Conservation (phyloP, 2,329 filamentous ascomycete genomes). For the Calonectria pseudoreteaudii region DNA sequence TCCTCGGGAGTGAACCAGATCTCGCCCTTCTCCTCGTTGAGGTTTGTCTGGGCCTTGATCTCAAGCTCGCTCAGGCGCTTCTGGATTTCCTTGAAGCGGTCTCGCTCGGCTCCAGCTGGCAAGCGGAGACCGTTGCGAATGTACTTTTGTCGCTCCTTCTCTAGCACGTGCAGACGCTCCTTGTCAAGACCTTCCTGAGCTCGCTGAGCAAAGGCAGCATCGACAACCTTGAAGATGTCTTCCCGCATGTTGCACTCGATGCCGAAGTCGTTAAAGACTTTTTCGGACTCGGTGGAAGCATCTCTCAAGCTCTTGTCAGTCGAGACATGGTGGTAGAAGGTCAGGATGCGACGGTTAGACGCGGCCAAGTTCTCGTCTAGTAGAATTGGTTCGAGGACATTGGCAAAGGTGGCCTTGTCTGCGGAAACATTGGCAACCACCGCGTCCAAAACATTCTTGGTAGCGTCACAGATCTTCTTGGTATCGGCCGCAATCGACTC, state of each 20-base stretch:
- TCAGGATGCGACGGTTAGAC: slow-evolving; percentile 73
- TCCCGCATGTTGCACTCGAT: slow-evolving; percentile 87
- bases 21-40: slow-evolving; percentile 86
- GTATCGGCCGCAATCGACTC: slow-evolving; percentile 76
- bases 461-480: slow-evolving; percentile 72
- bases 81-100: slow-evolving; percentile 89
- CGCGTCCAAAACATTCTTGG: slow-evolving; percentile 73
- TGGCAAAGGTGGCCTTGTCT: slow-evolving; percentile 64
- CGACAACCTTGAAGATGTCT: slow-evolving; percentile 78
- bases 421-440: slow-evolving; percentile 72
- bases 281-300: slow-evolving; percentile 81
- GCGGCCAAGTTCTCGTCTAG: slow-evolving; percentile 76
- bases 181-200: slow-evolving; percentile 70
- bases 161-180: slow-evolving; percentile 78
- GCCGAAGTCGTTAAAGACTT: slow-evolving; percentile 79
- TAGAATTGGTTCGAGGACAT: slow-evolving; percentile 75
- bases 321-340: slow-evolving; percentile 86
- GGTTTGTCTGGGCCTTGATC: slow-evolving; percentile 82
- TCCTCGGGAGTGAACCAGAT: slow-evolving; percentile 82
- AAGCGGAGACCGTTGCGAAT: slow-evolving; percentile 81
- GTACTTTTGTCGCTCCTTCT: slow-evolving; percentile 83
- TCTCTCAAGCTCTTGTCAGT: slow-evolving; percentile 75
- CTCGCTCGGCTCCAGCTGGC: slow-evolving; percentile 75
- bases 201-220: slow-evolving; percentile 65
- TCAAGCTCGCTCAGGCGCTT: slow-evolving; percentile 80